Evolutionary conservation across 495 filamentous ascomycete species (phyloP).

Genomic region (Penicillium coprophilum): DNA sequence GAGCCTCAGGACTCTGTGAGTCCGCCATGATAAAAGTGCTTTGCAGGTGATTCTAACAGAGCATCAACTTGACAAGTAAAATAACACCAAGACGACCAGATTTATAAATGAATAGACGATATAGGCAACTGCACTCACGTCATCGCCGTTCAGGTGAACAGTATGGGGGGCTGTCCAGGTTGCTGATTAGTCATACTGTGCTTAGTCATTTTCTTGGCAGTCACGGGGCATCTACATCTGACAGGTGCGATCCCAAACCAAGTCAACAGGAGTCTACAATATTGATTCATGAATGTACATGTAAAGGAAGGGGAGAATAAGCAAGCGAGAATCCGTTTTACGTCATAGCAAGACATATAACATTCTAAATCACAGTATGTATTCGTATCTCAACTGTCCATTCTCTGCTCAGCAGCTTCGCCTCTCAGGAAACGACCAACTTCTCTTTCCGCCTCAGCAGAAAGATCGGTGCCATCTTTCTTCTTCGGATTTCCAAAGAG

Average conservation of each 20-base stretch:
- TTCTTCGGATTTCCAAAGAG: slow-evolving; percentile 61
- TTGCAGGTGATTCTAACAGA: neutral
- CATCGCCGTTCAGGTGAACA: slow-evolving; percentile 17
- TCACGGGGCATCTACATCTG: neutral
- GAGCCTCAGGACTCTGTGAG: slow-evolving; percentile 56
- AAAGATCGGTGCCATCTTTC: slow-evolving; percentile 20
- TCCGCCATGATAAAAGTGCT: slow-evolving; percentile 36
- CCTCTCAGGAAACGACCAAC: slow-evolving; percentile 47
- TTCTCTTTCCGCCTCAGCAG: slow-evolving; percentile 37
- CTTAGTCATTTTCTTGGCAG: slow-evolving; percentile 6
- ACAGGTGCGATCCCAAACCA: neutral
- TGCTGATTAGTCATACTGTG: slow-evolving; percentile 6
- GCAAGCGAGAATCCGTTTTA: neutral
- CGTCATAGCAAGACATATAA: neutral
- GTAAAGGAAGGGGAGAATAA: neutral
- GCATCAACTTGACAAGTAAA: slow-evolving; percentile 1
- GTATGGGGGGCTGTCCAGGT: slow-evolving; percentile 7
- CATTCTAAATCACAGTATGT: neutral
- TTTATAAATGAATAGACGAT: neutral
- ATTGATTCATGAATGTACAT: neutral
- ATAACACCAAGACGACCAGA: neutral
- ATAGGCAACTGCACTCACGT: slow-evolving; percentile 29
- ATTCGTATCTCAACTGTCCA: slow-evolving; percentile 6
- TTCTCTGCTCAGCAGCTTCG: slow-evolving; percentile 47
- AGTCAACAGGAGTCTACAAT: neutral